These are phyloP conservation scores for Candida tetrigidarum DNA, from an alignment of 1,139 yeast species.

Conservation along the genomic window DNA sequence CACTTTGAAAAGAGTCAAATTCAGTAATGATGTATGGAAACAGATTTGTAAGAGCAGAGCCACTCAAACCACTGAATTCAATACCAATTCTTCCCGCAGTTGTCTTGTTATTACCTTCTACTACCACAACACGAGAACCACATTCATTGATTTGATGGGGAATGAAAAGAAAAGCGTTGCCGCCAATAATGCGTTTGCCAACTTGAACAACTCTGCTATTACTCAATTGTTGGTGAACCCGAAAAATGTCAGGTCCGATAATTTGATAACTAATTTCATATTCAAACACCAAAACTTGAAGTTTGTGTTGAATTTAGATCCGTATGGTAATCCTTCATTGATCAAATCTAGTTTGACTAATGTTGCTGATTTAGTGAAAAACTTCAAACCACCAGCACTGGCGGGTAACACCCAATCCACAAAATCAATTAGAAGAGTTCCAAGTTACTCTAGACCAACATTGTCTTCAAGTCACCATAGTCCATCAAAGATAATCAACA, in stretches of 20 bases:
- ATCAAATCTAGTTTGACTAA: conserved; percentile 32
- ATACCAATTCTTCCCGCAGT: conserved; percentile 29
- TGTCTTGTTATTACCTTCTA: conserved; percentile 32
- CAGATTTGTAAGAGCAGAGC: conserved; percentile 25
- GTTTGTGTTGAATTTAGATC: conserved; percentile 34
- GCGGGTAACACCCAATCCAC: neutral
- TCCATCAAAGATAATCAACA: conserved; percentile 12
- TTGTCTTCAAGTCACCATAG: conserved; percentile 19
- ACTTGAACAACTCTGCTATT: conserved; percentile 32
- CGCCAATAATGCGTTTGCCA: conserved; percentile 28
- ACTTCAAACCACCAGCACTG: conserved; percentile 18
- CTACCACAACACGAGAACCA: conserved; percentile 23
- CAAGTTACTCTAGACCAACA: conserved; percentile 40
- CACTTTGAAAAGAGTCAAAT: conserved; percentile 19
- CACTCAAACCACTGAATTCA: conserved; percentile 25
- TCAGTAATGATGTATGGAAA: conserved; percentile 15
- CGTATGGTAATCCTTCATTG: conserved; percentile 28
- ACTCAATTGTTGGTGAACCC: conserved; percentile 27
- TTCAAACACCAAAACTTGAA: conserved; percentile 27
- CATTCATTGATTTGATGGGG: conserved; percentile 38
- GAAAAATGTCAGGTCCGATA: conserved; percentile 23
- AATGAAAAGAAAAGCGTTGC: conserved; percentile 24
- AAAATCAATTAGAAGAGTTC: conserved; percentile 16
- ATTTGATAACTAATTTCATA: conserved; percentile 33
- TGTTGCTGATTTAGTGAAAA: conserved; percentile 28